Base-by-base conservation (phyloP, 768 basidiomycete species). In the Mycena olivaceomarginata region DNA sequence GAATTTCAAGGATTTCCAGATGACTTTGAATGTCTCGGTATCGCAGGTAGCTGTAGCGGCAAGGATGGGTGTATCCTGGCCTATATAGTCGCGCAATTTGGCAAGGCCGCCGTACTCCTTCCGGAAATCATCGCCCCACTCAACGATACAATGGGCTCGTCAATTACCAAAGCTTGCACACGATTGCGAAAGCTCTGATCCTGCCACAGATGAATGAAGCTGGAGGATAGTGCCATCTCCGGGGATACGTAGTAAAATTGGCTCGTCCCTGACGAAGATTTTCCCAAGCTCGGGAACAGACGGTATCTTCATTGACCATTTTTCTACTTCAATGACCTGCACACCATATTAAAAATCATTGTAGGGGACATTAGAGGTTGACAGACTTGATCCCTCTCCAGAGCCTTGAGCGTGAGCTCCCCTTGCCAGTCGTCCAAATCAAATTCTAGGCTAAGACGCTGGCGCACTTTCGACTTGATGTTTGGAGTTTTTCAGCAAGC, bases 391-490 rank as follows among this genome's bases (percentile, higher is more conserved):
- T 79, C n/a, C 39, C 45, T 45, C 66, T 79, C 64, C 48, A 81
- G 69, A 4, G 79, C 77, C 25, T 81, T 81, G n/a, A 82, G 31
- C 31, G 3, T n/a, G n/a, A n/a, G n/a, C n/a, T n/a, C n/a, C n/a
- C n/a, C n/a, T n/a, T n/a, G n/a, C n/a, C n/a, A n/a, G n/a, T n/a
- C n/a, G n/a, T n/a, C n/a, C 41, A 7, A 67, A 43, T 70, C 68
- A 41, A 70, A 70, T 2, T 15, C 13, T 13, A 70, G 40, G 8
- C 31, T 22, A 40, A 70, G 68, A 7, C 43, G 20, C 68, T 70
- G 20, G 41, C 56, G 68, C 1, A 40, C 60, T 25, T 18, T 57
- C 1, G 2, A 4, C 20, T 70, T 70, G 3, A 70, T 16, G 3
- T 70, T 56, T 59, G 43, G 56, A 70, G 57, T 15, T 53, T 70